Percentiles rank a stretch among this genome's conserved stretches.
Evolutionary conservation across 306 rosid species (phyloP).

Genomic region (Sicyos baderoa): DNA sequence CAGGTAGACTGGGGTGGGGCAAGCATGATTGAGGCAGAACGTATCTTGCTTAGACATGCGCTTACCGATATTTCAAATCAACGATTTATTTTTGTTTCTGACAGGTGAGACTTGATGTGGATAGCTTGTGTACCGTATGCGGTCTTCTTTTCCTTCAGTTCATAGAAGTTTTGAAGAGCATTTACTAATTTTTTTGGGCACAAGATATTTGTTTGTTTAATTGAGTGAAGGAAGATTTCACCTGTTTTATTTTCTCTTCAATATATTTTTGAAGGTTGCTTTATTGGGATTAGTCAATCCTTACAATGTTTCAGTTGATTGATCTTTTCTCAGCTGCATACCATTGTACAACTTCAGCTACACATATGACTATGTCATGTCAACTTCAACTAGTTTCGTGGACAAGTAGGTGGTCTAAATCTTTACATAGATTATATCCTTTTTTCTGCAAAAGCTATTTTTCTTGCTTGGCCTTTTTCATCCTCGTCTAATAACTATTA

Average conservation of each 20-base stretch:
- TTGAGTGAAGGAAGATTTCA: background rate
- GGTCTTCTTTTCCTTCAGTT: background rate
- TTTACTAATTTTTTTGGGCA: background rate
- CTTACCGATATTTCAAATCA: conserved; percentile 73
- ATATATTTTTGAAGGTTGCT: background rate
- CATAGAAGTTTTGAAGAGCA: background rate
- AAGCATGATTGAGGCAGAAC: conserved; percentile 93
- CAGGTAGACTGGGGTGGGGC: conserved; percentile 99
- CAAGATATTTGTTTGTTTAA: conserved; percentile 3
- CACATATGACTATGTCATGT: conserved; percentile 78
- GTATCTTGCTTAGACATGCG: conserved; percentile 72
- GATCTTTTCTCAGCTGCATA: conserved; percentile 83
- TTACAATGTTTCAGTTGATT: conserved; percentile 56
- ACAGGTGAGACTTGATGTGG: conserved; percentile 65
- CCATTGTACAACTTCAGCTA: conserved; percentile 95
- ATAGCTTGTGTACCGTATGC: background rate
- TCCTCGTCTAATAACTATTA: background rate
- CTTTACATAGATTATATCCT: background rate
- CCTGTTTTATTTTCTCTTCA: background rate
- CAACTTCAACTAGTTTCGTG: conserved; percentile 78
- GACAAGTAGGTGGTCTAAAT: conserved; percentile 59
- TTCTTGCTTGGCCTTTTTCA: background rate
- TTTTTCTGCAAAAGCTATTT: background rate
- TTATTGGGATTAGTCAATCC: conserved; percentile 21
- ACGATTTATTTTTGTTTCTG: conserved; percentile 91